Conservation (phyloP, 2,329 filamentous ascomycete species). For the Aspergillus sojae region DNA sequence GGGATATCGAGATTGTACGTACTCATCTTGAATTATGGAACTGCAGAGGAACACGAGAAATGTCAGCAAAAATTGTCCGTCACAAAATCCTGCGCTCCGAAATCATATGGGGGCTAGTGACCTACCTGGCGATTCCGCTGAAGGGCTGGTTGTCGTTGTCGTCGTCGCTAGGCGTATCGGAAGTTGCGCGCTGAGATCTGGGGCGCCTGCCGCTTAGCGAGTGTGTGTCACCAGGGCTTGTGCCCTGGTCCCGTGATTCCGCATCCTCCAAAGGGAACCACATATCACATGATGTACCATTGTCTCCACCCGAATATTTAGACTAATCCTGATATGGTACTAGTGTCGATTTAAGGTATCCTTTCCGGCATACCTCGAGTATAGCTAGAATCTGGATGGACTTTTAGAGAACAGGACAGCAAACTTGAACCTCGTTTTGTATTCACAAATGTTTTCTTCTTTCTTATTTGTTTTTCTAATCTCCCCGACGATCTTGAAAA, state of each 20-base stretch:
- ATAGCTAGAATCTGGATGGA: not conserved
- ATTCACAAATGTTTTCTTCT: not conserved
- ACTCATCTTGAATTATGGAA: conserved; percentile 62
- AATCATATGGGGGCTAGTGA: conserved; percentile 18
- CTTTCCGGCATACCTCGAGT: not conserved
- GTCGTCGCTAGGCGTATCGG: conserved; percentile 48
- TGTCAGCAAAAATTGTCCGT: conserved; percentile 26
- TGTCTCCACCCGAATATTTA: not conserved
- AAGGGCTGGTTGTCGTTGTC: conserved; percentile 50
- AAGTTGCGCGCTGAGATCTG: conserved; percentile 39
- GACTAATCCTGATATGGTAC: not conserved
- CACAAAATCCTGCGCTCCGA: conserved; percentile 1
- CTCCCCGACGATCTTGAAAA: not conserved
- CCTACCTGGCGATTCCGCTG: conserved; percentile 49
- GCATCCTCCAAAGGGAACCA: not conserved
- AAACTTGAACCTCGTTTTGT: not conserved
- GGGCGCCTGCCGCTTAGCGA: conserved; percentile 45
- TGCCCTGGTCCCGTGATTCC: conserved; percentile 34
- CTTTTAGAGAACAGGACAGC: not conserved
- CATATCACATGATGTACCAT: conserved; percentile 15
- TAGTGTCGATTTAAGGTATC: not conserved
- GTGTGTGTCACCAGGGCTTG: conserved; percentile 43
- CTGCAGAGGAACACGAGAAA: conserved; percentile 27
- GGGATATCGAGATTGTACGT: conserved; percentile 43
- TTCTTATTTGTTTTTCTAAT: not conserved